Conservation (phyloP, 441 rosid species). For the Arabidopsis hybrid region DNA sequence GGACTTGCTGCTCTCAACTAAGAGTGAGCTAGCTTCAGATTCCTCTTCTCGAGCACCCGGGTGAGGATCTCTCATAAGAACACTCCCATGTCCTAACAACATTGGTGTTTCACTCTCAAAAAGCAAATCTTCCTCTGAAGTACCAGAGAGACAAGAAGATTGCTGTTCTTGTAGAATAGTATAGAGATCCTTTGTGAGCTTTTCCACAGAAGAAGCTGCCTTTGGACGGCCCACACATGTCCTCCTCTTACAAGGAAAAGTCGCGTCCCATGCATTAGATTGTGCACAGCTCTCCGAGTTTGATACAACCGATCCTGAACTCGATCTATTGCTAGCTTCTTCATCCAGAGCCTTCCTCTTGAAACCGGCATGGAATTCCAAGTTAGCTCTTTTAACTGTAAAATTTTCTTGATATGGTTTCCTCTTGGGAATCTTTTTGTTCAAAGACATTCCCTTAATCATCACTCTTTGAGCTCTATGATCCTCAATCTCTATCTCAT, state of each 20-base stretch:
- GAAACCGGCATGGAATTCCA: slow-evolving; percentile 62
- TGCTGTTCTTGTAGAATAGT: slow-evolving; percentile 92
- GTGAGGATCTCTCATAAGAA: slow-evolving; percentile 89
- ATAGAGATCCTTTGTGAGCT: slow-evolving; percentile 86
- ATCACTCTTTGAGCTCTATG: slow-evolving; percentile 56
- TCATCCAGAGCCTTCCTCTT: slow-evolving; percentile 72
- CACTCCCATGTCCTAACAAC: slow-evolving; percentile 98
- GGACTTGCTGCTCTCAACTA: slow-evolving; percentile 64
- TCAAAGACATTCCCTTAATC: slow-evolving; percentile 58
- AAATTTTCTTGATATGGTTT: slow-evolving; percentile 58
- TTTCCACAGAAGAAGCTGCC: slow-evolving; percentile 87
- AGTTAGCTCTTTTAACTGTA: slow-evolving; percentile 45
- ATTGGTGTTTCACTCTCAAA: slow-evolving; percentile 84
- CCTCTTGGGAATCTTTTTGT: slow-evolving; percentile 70
- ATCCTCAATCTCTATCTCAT: slow-evolving; percentile 68
- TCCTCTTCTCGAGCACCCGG: slow-evolving; percentile 85
- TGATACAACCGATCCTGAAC: slow-evolving; percentile 96
- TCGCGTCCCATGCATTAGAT: slow-evolving; percentile 83
- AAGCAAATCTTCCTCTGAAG: slow-evolving; percentile 88
- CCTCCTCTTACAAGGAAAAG: slow-evolving; percentile 85
- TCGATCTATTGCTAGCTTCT: slow-evolving; percentile 86
- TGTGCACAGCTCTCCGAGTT: slow-evolving; percentile 96
- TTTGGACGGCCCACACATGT: slow-evolving; percentile 84
- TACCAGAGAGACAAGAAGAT: slow-evolving; percentile 83
- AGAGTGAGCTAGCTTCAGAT: slow-evolving; percentile 96